A percentile compares a stretch with the other conserved stretches of the same genome.
These are phyloP conservation scores for Pseudozyma pruni DNA, from an alignment of 1,284 basidiomycete genomes.

Conservation along the genomic window DNA sequence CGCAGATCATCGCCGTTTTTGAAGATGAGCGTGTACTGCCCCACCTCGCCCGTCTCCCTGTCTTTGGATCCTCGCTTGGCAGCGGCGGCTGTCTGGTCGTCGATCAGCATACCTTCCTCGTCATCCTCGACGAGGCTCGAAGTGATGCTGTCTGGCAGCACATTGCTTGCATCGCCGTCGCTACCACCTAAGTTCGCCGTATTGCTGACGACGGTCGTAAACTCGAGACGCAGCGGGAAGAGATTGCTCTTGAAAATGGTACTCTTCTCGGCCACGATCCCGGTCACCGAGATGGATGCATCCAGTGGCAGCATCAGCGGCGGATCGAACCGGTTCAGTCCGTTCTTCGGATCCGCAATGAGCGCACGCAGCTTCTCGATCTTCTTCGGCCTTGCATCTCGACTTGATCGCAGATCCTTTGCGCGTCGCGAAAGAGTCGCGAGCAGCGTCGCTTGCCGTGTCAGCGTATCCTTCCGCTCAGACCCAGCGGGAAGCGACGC, in stretches of 20 bases:
- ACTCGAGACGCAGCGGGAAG: slow-evolving; percentile 88
- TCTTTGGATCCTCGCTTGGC: slow-evolving; percentile 2
- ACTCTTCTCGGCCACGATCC: slow-evolving; percentile 88
- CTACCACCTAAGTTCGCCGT: background rate
- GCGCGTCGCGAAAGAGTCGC: slow-evolving; percentile 83
- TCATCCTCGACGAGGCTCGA: slow-evolving; percentile 31
- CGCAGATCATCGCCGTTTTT: slow-evolving; percentile 99
- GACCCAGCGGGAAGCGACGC: slow-evolving; percentile 5
- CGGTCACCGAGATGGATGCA: slow-evolving; percentile 81
- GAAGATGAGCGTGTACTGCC: slow-evolving; percentile 87
- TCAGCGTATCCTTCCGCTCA: slow-evolving; percentile 33
- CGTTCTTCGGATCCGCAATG: slow-evolving; percentile 85
- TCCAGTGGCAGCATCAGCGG: slow-evolving; percentile 79
- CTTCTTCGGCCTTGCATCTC: slow-evolving; percentile 94
- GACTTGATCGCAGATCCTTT: slow-evolving; percentile 85
- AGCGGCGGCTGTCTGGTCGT: background rate
- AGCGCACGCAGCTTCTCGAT: slow-evolving; percentile 90
- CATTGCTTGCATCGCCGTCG: slow-evolving; percentile 4
- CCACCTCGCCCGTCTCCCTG: slow-evolving; percentile 8
- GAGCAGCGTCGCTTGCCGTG: slow-evolving; percentile 77
- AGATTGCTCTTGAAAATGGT: slow-evolving; percentile 98
- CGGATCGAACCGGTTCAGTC: slow-evolving; percentile 66
- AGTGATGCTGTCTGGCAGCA: slow-evolving; percentile 35
- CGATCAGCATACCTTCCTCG: slow-evolving; percentile 12
- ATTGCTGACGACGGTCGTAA: slow-evolving; percentile 68